Base-by-base conservation (phyloP, 176 grass and related monocot species). In the Oryza nivara region DNA sequence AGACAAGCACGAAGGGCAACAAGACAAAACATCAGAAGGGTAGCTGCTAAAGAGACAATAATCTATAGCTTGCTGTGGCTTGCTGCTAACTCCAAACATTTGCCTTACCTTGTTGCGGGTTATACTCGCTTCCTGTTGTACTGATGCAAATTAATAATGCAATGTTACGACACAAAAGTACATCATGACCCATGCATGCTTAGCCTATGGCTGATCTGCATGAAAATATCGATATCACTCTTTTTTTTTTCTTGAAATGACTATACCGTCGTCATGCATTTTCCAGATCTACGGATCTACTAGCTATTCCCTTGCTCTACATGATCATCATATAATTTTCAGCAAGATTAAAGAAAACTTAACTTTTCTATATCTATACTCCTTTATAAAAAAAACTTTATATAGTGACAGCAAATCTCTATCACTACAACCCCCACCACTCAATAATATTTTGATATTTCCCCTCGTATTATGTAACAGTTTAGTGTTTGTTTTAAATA, bases 81-180 rank as follows among this genome's bases (percentile, higher is more conserved):
- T 14, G 35, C n/a, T 12, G 49, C 23, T 82, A 45, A n/a, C 70
- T 64, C 25, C 30, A 34, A 76, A 77, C 85, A 76, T 14, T 4
- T 51, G 30, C 86, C 52, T 64, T 16, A 14, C 65, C 73, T 82
- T 65, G 20, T 23, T 77, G 41, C 73, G 32, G 80, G 41, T 77
- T 77, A 32, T 38, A 32, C 73, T 70, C 86, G 4, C 23, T 17
- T 65, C 3, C 9, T 44, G 30, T 46, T 30, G 64, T 35, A 51
- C 15, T 20, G 67, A 0, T 65, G 40, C 79, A 69, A 7, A 11
- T 40, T 58, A 58, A 20, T 9, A 58, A 58, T 58, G 66, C 66
- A 70, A 54, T 47, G 7, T 32, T 58, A 72, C 70, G 56, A 11
- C 75, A 77, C 54, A 58, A 58, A 58, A 15, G 32, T 43, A 25